These are phyloP conservation scores for Eremomyces bilateralis DNA, from an alignment of 495 filamentous ascomycete species.

Conservation along the genomic window DNA sequence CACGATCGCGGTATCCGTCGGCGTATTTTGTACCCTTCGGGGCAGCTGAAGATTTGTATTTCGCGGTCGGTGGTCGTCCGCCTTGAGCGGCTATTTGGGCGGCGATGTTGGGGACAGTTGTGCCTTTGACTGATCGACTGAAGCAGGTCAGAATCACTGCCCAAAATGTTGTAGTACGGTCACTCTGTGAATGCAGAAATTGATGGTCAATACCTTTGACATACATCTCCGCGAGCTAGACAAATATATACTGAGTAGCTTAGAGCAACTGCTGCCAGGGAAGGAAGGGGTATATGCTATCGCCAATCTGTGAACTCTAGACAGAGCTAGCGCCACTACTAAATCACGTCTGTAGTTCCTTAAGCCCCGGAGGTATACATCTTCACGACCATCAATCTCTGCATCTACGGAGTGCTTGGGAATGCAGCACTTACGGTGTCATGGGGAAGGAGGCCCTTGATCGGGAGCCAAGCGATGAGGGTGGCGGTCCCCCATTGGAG, in stretches of 20 bases:
- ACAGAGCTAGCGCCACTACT: too few species aligned
- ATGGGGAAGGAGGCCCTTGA: constrained; percentile 19
- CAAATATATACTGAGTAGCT: constrained; percentile 1
- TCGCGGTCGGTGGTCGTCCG: constrained; percentile 25
- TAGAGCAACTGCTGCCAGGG: not conserved
- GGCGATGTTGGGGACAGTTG: constrained; percentile 44
- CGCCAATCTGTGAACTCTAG: too few species aligned
- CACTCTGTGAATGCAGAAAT: too few species aligned
- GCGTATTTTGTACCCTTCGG: constrained; percentile 70
- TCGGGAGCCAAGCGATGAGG: constrained; percentile 31
- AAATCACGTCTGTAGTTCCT: too few species aligned
- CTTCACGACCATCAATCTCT: too few species aligned
- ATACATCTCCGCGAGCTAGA: too few species aligned
- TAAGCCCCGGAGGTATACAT: too few species aligned
- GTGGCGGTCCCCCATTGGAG: constrained; percentile 12
- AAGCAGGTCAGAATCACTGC: constrained; percentile 2
- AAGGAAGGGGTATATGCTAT: too few species aligned
- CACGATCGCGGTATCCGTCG: constrained; percentile 70
- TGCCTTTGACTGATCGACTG: constrained; percentile 31
- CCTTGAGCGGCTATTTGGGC: constrained; percentile 64
- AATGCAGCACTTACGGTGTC: constrained; percentile 19
- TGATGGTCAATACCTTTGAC: too few species aligned
- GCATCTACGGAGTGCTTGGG: too few species aligned
- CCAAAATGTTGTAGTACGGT: not conserved
- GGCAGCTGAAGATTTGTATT: constrained; percentile 55